Evolutionary conservation across 805 yeast genomes (phyloP).

Genomic region (Hanseniaspora guilliermondii): DNA sequence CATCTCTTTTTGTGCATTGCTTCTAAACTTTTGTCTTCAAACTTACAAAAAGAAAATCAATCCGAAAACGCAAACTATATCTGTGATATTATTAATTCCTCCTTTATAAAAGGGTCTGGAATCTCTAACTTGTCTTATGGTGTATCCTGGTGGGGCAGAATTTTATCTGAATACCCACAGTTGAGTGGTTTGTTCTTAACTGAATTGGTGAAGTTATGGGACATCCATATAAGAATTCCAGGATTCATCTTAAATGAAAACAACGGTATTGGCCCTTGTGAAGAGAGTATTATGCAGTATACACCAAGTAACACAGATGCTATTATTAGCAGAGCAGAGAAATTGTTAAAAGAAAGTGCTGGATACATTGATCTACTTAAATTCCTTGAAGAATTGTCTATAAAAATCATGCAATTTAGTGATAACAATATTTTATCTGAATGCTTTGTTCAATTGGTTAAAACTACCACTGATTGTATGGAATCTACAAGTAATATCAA

Average conservation of each 20-base stretch:
- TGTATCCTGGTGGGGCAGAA: conserved; percentile 66
- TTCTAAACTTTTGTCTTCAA: neutral
- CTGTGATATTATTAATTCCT: conserved; percentile 5
- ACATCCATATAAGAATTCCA: conserved; percentile 46
- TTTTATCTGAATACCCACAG: conserved; percentile 53
- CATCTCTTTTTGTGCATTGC: neutral
- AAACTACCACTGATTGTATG: neutral
- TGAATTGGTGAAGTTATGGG: conserved; percentile 65
- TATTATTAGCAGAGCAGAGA: conserved; percentile 40
- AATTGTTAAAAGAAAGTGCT: conserved; percentile 8
- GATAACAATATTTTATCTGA: conserved; percentile 6
- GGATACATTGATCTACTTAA: conserved; percentile 6
- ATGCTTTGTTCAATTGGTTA: neutral
- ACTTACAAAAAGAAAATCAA: neutral
- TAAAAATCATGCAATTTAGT: conserved; percentile 1
- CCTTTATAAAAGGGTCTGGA: neutral
- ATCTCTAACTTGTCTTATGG: conserved; percentile 27
- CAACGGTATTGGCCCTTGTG: conserved; percentile 47
- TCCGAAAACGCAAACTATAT: neutral
- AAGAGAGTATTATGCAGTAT: conserved; percentile 70
- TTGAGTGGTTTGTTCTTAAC: conserved; percentile 49
- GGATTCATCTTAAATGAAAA: conserved; percentile 35
- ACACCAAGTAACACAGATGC: conserved; percentile 63
- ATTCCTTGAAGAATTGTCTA: conserved; percentile 3
- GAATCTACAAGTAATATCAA: neutral